Conservation (phyloP, 1,139 yeast genomes). For the Groenewaldozyma auringiensis region DNA sequence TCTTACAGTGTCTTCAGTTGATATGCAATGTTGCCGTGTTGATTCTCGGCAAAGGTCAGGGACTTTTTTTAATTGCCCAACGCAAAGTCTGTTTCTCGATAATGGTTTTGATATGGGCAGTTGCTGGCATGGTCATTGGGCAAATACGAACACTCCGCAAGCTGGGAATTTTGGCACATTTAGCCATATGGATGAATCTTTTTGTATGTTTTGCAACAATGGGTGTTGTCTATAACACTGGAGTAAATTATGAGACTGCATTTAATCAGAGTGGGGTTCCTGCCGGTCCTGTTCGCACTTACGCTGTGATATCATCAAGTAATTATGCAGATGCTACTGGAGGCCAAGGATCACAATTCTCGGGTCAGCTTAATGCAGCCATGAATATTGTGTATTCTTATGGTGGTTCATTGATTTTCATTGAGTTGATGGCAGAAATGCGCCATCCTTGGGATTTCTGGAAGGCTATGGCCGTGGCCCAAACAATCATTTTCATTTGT, state of each 20-base stretch:
- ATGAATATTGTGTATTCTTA: slow-evolving; percentile 42
- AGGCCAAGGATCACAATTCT: slow-evolving; percentile 25
- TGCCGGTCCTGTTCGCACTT: slow-evolving; percentile 23
- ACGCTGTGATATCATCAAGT: slow-evolving; percentile 18
- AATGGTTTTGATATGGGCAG: slow-evolving; percentile 36
- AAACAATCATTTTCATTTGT: slow-evolving; percentile 32
- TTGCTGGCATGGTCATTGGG: slow-evolving; percentile 37
- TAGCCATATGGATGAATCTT: slow-evolving; percentile 42
- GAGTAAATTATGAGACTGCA: slow-evolving; percentile 34
- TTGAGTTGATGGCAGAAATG: slow-evolving; percentile 42
- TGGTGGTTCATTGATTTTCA: slow-evolving; percentile 42
- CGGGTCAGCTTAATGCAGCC: slow-evolving; percentile 31
- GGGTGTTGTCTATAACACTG: slow-evolving; percentile 32
- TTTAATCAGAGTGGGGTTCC: slow-evolving; percentile 19
- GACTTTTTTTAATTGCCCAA: slow-evolving; percentile 35
- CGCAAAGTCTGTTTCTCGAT: slow-evolving; percentile 36
- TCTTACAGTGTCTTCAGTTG: slow-evolving; percentile 36
- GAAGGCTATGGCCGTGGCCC: slow-evolving; percentile 41
- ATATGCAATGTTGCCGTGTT: slow-evolving; percentile 37
- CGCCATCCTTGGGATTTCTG: slow-evolving; percentile 40
- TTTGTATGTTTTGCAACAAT: slow-evolving; percentile 36
- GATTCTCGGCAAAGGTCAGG: slow-evolving; percentile 36
- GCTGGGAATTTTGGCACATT: slow-evolving; percentile 37
- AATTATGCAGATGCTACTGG: slow-evolving; percentile 4
- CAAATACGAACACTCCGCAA: slow-evolving; percentile 35